A percentile compares a stretch with the other conserved stretches of the same genome.
These are phyloP conservation scores for Mortierella hygrophila DNA, from an alignment of 192 early-diverging fungal species.

Conservation along the genomic window DNA sequence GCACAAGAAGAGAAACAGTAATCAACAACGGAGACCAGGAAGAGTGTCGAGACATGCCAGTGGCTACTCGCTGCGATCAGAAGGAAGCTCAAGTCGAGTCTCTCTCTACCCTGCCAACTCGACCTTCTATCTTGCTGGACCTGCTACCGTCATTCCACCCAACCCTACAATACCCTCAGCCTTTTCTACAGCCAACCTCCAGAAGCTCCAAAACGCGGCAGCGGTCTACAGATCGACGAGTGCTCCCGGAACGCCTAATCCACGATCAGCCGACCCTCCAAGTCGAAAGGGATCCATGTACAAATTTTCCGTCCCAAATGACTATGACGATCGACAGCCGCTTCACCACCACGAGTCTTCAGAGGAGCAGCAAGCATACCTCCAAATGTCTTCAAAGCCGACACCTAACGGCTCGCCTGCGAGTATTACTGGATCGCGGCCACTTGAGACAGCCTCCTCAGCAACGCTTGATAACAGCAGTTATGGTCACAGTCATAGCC, in stretches of 20 bases:
- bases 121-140: conserved; percentile 22
- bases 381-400: not conserved
- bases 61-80: conserved; percentile 12
- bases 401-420: not conserved
- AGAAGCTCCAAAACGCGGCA: not conserved
- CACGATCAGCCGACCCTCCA: not conserved
- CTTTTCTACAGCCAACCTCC: not conserved
- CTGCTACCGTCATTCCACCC: conserved; percentile 25
- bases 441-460: not conserved
- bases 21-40: conserved; percentile 6
- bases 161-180: conserved; percentile 36
- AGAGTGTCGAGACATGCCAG: conserved; percentile 4
- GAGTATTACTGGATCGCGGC: not conserved
- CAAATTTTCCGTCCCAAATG: conserved; percentile 30
- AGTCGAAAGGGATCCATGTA: conserved; percentile 18
- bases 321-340: conserved; percentile 51
- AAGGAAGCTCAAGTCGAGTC: not conserved
- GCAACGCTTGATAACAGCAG: not conserved
- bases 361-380: not conserved
- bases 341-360: conserved; percentile 13
- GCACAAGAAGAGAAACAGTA: not conserved
- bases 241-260: not conserved
- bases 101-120: conserved; percentile 33
- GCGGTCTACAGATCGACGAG: not conserved
- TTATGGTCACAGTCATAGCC: not conserved